These are phyloP conservation scores for Citrus unshiu DNA, from an alignment of 345 rosid genomes.

Conservation along the genomic window DNA sequence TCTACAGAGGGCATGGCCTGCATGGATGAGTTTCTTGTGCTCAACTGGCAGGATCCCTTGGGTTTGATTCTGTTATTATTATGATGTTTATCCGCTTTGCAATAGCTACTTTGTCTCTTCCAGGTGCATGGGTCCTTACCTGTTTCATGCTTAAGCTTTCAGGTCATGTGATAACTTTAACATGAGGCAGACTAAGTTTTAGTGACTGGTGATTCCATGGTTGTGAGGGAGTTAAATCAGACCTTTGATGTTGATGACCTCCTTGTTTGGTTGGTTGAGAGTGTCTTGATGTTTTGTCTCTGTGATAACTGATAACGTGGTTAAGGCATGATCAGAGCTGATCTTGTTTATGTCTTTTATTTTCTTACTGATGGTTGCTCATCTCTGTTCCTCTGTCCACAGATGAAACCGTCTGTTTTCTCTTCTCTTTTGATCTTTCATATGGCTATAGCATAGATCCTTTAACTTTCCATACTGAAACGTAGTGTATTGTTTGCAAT, in stretches of 20 bases:
- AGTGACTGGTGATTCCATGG: not conserved
- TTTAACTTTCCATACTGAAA: slow-evolving; percentile 1
- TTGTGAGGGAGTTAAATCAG: not conserved
- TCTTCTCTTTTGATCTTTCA: not conserved
- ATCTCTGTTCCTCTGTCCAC: not conserved
- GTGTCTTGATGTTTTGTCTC: not conserved
- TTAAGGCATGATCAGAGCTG: not conserved
- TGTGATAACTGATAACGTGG: too few relatives aligned
- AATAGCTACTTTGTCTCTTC: not conserved
- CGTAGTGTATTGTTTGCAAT: not conserved
- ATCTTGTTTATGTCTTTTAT: not conserved
- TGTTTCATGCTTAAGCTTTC: not conserved
- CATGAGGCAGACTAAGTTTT: not conserved
- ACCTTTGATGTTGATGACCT: not conserved
- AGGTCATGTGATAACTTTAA: not conserved
- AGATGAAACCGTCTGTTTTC: not conserved
- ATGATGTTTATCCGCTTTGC: not conserved
- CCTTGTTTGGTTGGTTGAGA: not conserved
- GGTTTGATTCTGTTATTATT: not conserved
- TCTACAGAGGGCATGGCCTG: not conserved
- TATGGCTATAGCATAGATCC: not conserved
- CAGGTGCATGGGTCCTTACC: not conserved
- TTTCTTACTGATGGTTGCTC: not conserved
- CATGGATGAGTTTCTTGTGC: not conserved
- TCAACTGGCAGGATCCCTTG: not conserved